Percentiles rank a stretch among this genome's conserved stretches.
Conservation (phyloP, 768 basidiomycete species). For the Lactarius hatsudake region DNA sequence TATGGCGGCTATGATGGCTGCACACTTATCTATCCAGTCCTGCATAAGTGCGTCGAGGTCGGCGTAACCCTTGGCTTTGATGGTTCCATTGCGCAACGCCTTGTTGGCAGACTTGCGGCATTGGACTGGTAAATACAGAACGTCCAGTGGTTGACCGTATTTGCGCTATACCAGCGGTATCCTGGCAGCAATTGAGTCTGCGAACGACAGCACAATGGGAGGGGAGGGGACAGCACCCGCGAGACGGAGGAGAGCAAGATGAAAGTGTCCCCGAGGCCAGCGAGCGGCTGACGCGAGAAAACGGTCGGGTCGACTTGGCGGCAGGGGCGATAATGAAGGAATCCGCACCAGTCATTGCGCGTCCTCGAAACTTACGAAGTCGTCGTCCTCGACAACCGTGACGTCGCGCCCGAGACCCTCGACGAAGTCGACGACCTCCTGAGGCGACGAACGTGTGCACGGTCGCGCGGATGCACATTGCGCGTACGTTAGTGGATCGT, state of each 20-base stretch:
- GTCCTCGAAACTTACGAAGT: constrained; percentile 78
- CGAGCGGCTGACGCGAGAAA: too few relatives aligned
- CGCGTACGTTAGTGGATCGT: constrained; percentile 95
- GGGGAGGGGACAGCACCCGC: too few relatives aligned
- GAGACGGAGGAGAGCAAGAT: too few relatives aligned
- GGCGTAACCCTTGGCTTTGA: constrained; percentile 57
- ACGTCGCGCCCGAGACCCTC: constrained; percentile 67
- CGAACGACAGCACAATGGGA: too few relatives aligned
- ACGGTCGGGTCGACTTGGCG: constrained; percentile 88
- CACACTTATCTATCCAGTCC: constrained; percentile 27
- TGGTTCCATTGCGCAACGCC: constrained; percentile 49
- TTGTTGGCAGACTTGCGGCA: constrained; percentile 59
- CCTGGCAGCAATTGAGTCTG: too few relatives aligned
- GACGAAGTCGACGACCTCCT: constrained; percentile 85
- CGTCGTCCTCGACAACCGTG: constrained; percentile 90
- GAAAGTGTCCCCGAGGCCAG: too few relatives aligned
- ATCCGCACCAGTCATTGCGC: constrained; percentile 78
- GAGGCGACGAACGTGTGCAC: constrained; percentile 73
- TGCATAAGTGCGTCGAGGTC: constrained; percentile 25
- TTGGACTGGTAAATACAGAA: constrained; percentile 83
- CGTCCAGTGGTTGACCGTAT: constrained; percentile 77
- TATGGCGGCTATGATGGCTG: constrained; percentile 15
- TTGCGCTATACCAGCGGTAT: too few relatives aligned
- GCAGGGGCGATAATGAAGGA: constrained; percentile 91
- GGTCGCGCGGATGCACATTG: constrained; percentile 82